Evolutionary conservation across 768 basidiomycete species (phyloP), one percentile per base, ranked within the genome.

Genomic region (Podaxis rugospora): DNA sequence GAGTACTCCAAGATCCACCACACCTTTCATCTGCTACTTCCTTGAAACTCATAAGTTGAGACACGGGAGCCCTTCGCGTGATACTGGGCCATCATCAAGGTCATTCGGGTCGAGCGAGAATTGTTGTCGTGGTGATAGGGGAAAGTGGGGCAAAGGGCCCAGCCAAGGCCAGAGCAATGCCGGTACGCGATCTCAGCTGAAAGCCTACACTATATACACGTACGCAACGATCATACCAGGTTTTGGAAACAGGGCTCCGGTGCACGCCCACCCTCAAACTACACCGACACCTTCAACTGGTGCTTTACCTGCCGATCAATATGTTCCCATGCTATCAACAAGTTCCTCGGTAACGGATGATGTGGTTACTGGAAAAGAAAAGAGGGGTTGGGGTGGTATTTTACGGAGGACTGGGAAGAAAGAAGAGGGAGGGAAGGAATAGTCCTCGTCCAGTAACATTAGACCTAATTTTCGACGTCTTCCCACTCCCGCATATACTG

Each of bases 21-120:
- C 58, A 21, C 59, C 59, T 23, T 61, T 61, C n/a, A 55, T 61
- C n/a, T 50, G 35, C 21, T 61, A 61, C 27, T 61, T 61, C 47
- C 32, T 61, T 7, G 44, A 61, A 40, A 61, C 52, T 10, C 52
- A 61, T 55, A 44, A 52, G 7, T 36, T 61, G 23, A 51, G 52
- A 40, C 57, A 39, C 13, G 36, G 27, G 13, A 23, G 28, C 39
- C n/a, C 51, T 6, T 39, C 27, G 21, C 46, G 35, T 53, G n/a
- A 37, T 14, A 28, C 3, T 46, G 25, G 51, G 27, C 21, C 52
- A 42, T 54, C 59, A 53, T 54, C 51, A 9, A 44, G 28, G 23
- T 5, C 5, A 32, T n/a, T 46, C 18, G 40, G 59, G 11, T 21
- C 39, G 5, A 51, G 21, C 14, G 21, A 21, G 10, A 21, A 46